A percentile compares a stretch with the other conserved stretches of the same genome.
These are phyloP conservation scores for Orobanche coerulescens DNA, from an alignment of 257 asterid genomes.

Conservation along the genomic window DNA sequence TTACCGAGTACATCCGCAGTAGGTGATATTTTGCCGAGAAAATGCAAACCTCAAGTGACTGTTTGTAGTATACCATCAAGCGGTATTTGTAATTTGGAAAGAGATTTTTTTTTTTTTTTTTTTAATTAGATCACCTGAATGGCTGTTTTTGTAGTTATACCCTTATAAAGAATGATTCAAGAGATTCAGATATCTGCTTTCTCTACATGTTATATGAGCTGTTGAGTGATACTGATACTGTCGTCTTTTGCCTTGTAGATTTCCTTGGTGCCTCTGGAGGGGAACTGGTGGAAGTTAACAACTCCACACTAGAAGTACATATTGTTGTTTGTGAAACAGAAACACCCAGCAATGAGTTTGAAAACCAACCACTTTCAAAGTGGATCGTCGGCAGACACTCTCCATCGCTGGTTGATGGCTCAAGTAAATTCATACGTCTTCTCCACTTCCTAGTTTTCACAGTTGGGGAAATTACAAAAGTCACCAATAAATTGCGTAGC, in stretches of 20 bases:
- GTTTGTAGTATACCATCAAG: not conserved
- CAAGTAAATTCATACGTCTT: conserved; percentile 31
- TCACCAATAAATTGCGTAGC: too few relatives aligned
- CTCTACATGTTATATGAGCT: not conserved
- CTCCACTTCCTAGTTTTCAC: not conserved
- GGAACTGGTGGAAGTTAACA: conserved; percentile 20
- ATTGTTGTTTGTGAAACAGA: conserved; percentile 25
- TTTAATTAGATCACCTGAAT: not conserved
- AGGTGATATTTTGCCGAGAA: too few relatives aligned
- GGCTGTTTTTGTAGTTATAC: not conserved
- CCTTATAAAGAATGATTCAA: not conserved
- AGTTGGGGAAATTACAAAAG: not conserved
- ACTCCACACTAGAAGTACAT: conserved; percentile 18
- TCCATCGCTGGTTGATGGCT: conserved; percentile 31
- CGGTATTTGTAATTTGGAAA: not conserved
- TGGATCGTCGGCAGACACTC: conserved; percentile 50
- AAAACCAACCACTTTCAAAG: conserved; percentile 57
- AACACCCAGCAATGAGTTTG: conserved; percentile 30
- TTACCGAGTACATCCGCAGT: too few relatives aligned
- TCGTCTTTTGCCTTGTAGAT: conserved; percentile 28
- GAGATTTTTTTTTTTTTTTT: not conserved
- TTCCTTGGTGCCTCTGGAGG: conserved; percentile 24
- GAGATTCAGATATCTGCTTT: conserved; percentile 1
- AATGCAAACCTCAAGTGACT: not conserved
- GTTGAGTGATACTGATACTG: conserved; percentile 1